These are phyloP conservation scores for Nakazawaea anatomiae DNA, from an alignment of 805 yeast genomes.

Conservation along the genomic window DNA sequence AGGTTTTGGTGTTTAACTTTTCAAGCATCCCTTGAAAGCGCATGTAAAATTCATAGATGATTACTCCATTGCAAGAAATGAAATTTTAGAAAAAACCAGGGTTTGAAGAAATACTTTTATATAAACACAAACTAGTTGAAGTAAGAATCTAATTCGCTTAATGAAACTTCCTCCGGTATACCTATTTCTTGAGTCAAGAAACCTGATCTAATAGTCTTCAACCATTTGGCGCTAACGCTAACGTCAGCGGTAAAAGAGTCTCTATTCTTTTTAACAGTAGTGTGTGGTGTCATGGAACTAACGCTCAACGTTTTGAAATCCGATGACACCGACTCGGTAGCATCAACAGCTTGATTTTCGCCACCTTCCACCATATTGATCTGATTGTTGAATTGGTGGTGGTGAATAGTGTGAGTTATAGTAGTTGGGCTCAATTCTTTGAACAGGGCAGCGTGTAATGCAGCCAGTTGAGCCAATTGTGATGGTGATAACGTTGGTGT, in stretches of 20 bases:
- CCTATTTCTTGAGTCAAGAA: slow-evolving; percentile 73
- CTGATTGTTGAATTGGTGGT: not conserved
- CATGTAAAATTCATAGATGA: too few species aligned
- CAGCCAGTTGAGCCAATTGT: slow-evolving; percentile 61
- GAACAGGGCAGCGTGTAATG: slow-evolving; percentile 62
- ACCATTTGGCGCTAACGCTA: slow-evolving; percentile 54
- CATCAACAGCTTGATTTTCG: not conserved
- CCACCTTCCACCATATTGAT: not conserved
- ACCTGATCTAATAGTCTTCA: slow-evolving; percentile 68
- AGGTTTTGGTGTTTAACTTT: too few species aligned
- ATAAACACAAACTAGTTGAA: slow-evolving; percentile 20
- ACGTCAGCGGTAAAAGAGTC: slow-evolving; percentile 8
- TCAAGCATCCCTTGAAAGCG: too few species aligned
- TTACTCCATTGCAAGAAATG: too few species aligned
- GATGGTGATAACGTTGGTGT: slow-evolving; percentile 52
- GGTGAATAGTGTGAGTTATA: slow-evolving; percentile 13
- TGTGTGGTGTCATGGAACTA: slow-evolving; percentile 13
- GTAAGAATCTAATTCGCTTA: slow-evolving; percentile 59
- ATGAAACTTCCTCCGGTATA: slow-evolving; percentile 70
- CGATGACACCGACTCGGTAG: slow-evolving; percentile 16
- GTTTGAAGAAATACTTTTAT: too few species aligned
- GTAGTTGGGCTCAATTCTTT: slow-evolving; percentile 33
- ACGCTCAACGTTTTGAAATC: slow-evolving; percentile 26
- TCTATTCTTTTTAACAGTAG: slow-evolving; percentile 2
- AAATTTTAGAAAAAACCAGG: too few species aligned